Conservation (phyloP, 352 stramenopile genomes). For the Globisporangium nunn region DNA sequence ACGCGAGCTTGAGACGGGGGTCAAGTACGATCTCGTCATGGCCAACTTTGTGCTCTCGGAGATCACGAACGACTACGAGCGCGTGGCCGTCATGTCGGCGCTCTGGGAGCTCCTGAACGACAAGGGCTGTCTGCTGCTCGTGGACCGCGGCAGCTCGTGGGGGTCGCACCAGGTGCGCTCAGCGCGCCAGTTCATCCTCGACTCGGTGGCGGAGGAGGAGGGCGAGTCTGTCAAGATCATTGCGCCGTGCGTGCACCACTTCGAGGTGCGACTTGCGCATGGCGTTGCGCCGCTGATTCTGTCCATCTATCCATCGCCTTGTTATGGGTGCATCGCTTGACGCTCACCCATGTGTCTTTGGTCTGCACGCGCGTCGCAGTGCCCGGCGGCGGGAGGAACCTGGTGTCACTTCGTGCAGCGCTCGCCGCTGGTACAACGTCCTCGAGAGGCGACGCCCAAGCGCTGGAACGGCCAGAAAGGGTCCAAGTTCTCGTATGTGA, state of each 20-base stretch:
- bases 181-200: conserved; percentile 79
- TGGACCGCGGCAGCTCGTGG: conserved; percentile 77
- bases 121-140: conserved; percentile 60
- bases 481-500: conserved; percentile 84
- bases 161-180: conserved; percentile 79
- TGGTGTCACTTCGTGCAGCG: conserved; percentile 88
- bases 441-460: conserved; percentile 67
- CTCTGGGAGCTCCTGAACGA: conserved; percentile 79
- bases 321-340: no score
- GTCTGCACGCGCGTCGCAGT: conserved; percentile 20
- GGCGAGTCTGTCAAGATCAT: conserved; percentile 35
- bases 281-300: background rate
- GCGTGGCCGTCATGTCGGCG: conserved; percentile 64
- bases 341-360: background rate
- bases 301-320: background rate
- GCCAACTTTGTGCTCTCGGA: conserved; percentile 74
- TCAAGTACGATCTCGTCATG: conserved; percentile 75
- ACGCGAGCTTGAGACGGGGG: conserved; percentile 56
- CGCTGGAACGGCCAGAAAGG: conserved; percentile 80
- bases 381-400: conserved; percentile 53
- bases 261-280: conserved; percentile 28
- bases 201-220: conserved; percentile 44
- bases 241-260: conserved; percentile 69
- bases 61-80: conserved; percentile 80
- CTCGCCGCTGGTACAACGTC: conserved; percentile 60